Evolutionary conservation across 306 rosid genomes (phyloP).

Genomic region (Trifolium repens): DNA sequence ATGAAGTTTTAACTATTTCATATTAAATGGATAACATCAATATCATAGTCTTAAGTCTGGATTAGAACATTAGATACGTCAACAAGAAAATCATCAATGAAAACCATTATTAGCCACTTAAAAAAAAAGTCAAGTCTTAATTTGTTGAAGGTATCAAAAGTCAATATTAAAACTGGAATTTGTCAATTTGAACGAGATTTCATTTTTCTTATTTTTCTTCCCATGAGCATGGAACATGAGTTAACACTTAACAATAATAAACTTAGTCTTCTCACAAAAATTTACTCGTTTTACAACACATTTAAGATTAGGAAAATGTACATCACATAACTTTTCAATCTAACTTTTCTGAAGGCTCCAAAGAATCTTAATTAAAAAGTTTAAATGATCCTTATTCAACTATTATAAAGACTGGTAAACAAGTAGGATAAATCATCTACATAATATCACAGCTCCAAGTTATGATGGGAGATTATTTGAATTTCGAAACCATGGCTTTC

Average conservation of each 20-base stretch:
- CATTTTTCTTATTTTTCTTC: neutral
- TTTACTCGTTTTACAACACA: no score
- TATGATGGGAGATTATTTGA: no score
- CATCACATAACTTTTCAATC: no score
- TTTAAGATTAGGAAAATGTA: no score
- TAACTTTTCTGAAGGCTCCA: no score
- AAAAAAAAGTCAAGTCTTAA: slow-evolving; percentile 17
- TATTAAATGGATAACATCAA: neutral
- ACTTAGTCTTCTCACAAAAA: no score
- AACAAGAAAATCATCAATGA: neutral
- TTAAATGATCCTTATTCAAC: no score
- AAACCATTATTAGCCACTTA: neutral
- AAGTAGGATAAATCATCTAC: no score
- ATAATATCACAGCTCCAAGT: no score
- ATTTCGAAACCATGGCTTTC: no score
- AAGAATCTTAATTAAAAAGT: no score
- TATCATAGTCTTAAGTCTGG: neutral
- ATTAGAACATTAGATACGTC: neutral
- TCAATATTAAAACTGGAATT: slow-evolving; percentile 27
- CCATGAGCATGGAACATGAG: slow-evolving; percentile 19
- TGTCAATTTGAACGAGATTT: neutral
- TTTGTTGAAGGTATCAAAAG: slow-evolving; percentile 4
- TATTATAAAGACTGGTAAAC: no score
- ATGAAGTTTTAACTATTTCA: slow-evolving; percentile 12
- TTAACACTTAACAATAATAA: neutral